Evolutionary conservation across 1,284 basidiomycete species (phyloP), one percentile per base, ranked within the genome.

Genomic region (Amylostereum areolatum): DNA sequence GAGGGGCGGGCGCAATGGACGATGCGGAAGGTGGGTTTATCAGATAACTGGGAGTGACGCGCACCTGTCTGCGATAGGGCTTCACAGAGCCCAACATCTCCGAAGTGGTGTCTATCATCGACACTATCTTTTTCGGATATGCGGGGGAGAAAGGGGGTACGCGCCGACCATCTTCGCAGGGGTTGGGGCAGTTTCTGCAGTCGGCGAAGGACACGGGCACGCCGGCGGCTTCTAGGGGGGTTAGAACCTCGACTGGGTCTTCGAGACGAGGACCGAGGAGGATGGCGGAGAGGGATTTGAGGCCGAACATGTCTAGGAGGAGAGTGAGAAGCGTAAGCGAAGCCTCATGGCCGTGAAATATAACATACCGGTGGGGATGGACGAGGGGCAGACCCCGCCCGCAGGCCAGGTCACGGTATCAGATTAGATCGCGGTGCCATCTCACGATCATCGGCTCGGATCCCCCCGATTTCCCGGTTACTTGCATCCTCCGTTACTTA

Each of bases 71-170:
- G 48, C 80, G 78, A 60, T 89, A 92, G 1, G 90, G 83, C 63
- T 89, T 88, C 29, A 92, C 78, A 28, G 84, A 81, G 5, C 92
- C 93, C 11, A 92, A 68, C 77, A 97, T 80, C 47, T 87, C 79
- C 11, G 79, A 80, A 46, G 85, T 82, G 72, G 79, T 82, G 68
- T 95, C 91, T 39, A 89, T 57, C 73, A 52, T 84, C 77, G 62
- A 93, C 3, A 32, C 33, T 5, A 57, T 84, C 46, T 77, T 78
- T 18, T 66, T 66, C 25, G 89, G 83, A 59, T 85, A 88, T 57
- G 63, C 64, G 64, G 62, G 55, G 41, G 36, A 46, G 39, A 37
- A 30, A 32, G 18, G 27, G 28, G 18, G 24, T 32, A 52, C 61
- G 52, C 56, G 80, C 82, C 46, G 18, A 47, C 49, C 81, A 65